Base-by-base conservation (phyloP, 345 rosid genomes). In the Alliaria petiolata region DNA sequence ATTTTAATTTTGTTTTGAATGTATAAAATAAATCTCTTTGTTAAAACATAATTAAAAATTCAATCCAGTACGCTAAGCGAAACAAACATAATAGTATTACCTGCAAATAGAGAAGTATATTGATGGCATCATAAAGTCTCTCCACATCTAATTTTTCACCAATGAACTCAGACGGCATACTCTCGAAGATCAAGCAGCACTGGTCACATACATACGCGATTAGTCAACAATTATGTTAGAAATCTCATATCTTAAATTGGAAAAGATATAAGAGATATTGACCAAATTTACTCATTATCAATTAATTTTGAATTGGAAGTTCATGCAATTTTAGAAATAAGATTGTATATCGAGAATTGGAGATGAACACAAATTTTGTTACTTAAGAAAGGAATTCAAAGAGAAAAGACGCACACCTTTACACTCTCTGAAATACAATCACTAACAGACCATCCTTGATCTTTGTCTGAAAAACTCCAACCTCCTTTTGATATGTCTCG, bases 391-490 rank as follows among this genome's bases (percentile, higher is more conserved):
- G n/a, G n/a, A n/a, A n/a, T n/a, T n/a, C n/a, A n/a, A n/a, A n/a
- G n/a, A n/a, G n/a, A n/a, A n/a, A n/a, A n/a, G n/a, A n/a, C n/a
- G n/a, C n/a, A 53, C 20, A 85, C 88, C 82, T 81, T 79, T 62
- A 86, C 57, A 20, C 89, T 86, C 74, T 89, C 95, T 15, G 87
- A 85, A 16, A 81, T 85, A 67, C 91, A 89, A 71, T 89, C 95
- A 26, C 89, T 81, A 45, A 82, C 88, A 55, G 81, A 80, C 91
- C 86, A 88, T 17, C 91, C 89, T 40, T 88, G 91, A 70, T 86
- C 95, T 77, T 86, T 85, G 70, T 82, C 87, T 4, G 89, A 82
- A 76, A 85, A 86, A 31, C 85, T 71, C 95, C 91, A 88, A 1
- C 84, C 75, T 26, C 95, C 95, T 74, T 89, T 89, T 0, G 85